Evolutionary conservation across 441 rosid species (phyloP), one percentile per base, ranked within the genome.

Genomic region (Dalechampia spathulata): DNA sequence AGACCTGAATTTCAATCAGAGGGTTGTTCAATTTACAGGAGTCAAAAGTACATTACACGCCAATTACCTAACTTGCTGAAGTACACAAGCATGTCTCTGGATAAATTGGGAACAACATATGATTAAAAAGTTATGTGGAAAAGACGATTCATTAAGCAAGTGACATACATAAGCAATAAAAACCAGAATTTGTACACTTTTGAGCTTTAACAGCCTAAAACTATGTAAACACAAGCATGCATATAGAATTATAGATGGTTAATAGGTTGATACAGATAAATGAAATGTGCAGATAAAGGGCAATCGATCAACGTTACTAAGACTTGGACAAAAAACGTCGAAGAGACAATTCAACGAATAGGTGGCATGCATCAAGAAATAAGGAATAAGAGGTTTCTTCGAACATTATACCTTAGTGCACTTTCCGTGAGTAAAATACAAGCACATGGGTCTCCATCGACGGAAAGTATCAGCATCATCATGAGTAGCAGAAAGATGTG

Each of bases 391-490:
- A 12, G 37, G 32, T 46, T 7, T 7, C 38, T 26, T n/a, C n/a
- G n/a, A n/a, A n/a, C n/a, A n/a, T n/a, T n/a, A n/a, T 30, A 30
- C 96, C 96, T 58, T 83, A 52, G 83, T 77, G 70, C 99, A 92
- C 62, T 75, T 86, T 34, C 84, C 94, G 30, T 92, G 96, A 13
- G 94, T 75, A 76, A 72, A 63, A 71, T 92, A 86, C 88, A 92
- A 67, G 53, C 99, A 92, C 88, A 79, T 77, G 23, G 92, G 94
- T 66, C 69, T 78, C 94, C 96, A 85, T 25, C 78, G 75, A 30
- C 40, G 20, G 4, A 8, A 3, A 45, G 12, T 50, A 40, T 19
- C 13, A 16, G 25, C 48, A 56, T 64, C 30, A 5, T 55, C 49
- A n/a, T 11, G 1, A 59, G 30, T 43, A 59, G 34, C 66, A 42